phyloP scores from a whole-genome alignment of 1,139 yeast genomes.

The Pichia sp. region DNA sequence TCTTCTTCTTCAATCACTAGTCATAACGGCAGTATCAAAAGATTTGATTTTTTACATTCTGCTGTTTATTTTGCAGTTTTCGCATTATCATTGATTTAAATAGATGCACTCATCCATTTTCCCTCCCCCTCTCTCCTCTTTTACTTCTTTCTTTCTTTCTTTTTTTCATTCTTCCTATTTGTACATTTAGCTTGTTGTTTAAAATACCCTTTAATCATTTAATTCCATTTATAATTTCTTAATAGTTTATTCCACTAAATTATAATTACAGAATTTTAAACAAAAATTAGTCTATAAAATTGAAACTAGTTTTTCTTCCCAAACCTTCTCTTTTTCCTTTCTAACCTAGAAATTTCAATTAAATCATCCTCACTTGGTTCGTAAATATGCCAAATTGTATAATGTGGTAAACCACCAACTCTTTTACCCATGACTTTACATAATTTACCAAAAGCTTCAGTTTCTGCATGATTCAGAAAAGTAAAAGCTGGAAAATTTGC shows the following conservation, averaged over 20 bases:
- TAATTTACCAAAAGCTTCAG: slow-evolving; percentile 86
- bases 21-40: slow-evolving; percentile 3
- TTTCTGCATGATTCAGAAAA: slow-evolving; percentile 81
- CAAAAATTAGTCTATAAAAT: neutral
- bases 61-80: neutral
- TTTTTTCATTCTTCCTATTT: neutral
- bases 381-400: slow-evolving; percentile 78
- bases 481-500: slow-evolving; percentile 83
- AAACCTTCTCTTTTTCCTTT: slow-evolving; percentile 51
- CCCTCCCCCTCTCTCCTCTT: no score
- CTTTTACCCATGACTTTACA: slow-evolving; percentile 68
- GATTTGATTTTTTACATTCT: neutral
- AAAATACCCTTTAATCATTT: neutral
- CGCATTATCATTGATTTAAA: slow-evolving; percentile 3
- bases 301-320: slow-evolving; percentile 1
- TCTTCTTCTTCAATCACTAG: slow-evolving; percentile 2
- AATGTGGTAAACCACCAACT: slow-evolving; percentile 83
- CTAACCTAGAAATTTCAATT: slow-evolving; percentile 62
- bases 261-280: no score
- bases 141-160: neutral
- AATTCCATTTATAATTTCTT: no score
- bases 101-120: no score
- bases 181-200: neutral
- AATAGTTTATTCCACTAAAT: no score
- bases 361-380: slow-evolving; percentile 92